Evolutionary conservation across 176 grass and related monocot species (phyloP).

Genomic region (Echinochloa phyllopogon): DNA sequence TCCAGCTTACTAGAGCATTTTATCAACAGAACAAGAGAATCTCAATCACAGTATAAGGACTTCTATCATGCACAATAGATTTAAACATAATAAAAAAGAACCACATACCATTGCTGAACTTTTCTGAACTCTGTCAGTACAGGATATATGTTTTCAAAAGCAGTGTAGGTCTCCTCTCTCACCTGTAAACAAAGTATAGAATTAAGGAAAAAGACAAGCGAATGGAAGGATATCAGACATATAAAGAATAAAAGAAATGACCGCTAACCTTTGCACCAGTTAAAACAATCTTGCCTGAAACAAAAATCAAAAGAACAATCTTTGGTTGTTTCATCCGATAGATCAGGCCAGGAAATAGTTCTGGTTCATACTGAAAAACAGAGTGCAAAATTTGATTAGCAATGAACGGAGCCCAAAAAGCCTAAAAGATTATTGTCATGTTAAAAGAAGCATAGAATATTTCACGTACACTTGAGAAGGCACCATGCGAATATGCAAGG

Average conservation of each 20-base stretch:
- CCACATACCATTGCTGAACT: slow-evolving; percentile 80
- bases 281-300: slow-evolving; percentile 98
- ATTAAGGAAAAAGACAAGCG: neutral
- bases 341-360: slow-evolving; percentile 92
- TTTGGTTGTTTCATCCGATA: slow-evolving; percentile 98
- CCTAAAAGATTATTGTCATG: neutral
- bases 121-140: slow-evolving; percentile 89
- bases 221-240: neutral
- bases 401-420: neutral
- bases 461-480: slow-evolving; percentile 90
- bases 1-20: neutral
- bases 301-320: slow-evolving; percentile 97
- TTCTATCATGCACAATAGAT: neutral
- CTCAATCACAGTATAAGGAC: neutral
- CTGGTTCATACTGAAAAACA: slow-evolving; percentile 77
- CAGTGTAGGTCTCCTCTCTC: slow-evolving; percentile 96
- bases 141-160: slow-evolving; percentile 98
- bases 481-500: slow-evolving; percentile 94
- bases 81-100: neutral
- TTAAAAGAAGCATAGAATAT: slow-evolving; percentile 28
- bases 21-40: slow-evolving; percentile 8
- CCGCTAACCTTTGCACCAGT: slow-evolving; percentile 83
- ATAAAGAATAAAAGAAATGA: slow-evolving; percentile 2
- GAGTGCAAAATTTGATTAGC: slow-evolving; percentile 9
- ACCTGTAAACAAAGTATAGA: slow-evolving; percentile 56